Conservation (phyloP, 73 alveolate species). For the Strombidium stylifer region DNA sequence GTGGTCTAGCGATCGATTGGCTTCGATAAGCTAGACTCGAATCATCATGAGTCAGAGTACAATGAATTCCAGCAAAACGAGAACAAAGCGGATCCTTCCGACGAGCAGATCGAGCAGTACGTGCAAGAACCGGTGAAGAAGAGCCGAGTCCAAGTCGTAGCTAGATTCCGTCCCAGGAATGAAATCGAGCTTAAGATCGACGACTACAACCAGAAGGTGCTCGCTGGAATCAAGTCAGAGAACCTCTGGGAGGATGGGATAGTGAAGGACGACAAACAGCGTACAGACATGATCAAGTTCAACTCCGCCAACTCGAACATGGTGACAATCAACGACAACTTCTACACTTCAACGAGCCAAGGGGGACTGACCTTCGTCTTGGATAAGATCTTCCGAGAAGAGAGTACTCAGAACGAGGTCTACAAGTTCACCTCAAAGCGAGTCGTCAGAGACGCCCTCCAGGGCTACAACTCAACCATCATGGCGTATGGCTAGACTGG, state of each 20-base stretch:
- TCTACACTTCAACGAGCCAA: slow-evolving; percentile 14
- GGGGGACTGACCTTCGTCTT: slow-evolving; percentile 68
- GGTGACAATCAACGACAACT: background rate
- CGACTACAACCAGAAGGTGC: background rate
- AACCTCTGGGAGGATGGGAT: too few species aligned
- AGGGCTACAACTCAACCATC: slow-evolving; percentile 90
- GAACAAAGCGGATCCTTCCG: too few species aligned
- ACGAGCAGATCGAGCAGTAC: too few species aligned
- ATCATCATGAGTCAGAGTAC: too few species aligned
- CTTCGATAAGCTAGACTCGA: too few species aligned
- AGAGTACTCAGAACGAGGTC: slow-evolving; percentile 64
- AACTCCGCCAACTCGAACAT: background rate
- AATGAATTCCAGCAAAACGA: too few species aligned
- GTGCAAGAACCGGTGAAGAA: too few species aligned
- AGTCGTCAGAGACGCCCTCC: slow-evolving; percentile 75
- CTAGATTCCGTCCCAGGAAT: slow-evolving; percentile 73
- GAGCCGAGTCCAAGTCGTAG: too few species aligned
- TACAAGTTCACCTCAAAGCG: slow-evolving; percentile 72
- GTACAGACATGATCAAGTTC: background rate
- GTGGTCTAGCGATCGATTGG: too few species aligned
- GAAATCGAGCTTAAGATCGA: slow-evolving; percentile 35
- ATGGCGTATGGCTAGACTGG: slow-evolving; percentile 99
- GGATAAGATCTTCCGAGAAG: slow-evolving; percentile 71
- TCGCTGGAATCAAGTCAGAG: background rate
- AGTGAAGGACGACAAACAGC: too few species aligned